Conservation (phyloP, 1,284 basidiomycete genomes). For the Melampsora occidentalis region DNA sequence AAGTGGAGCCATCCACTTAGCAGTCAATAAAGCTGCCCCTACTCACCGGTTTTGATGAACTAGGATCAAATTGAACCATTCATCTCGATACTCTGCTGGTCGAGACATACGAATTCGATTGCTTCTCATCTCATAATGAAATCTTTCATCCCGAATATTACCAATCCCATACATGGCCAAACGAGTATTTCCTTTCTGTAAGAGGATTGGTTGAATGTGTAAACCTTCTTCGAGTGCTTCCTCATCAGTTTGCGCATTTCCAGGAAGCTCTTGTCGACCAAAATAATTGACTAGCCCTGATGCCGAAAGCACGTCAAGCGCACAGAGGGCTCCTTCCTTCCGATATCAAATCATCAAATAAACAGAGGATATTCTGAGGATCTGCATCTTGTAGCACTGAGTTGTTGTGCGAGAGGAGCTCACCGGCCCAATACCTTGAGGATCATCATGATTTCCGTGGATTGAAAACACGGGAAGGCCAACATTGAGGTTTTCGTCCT, state of each 20-base stretch:
- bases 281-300: constrained; percentile 96
- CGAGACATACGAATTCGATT: constrained; percentile 94
- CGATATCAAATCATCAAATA: not conserved
- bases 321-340: constrained; percentile 92
- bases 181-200: constrained; percentile 80
- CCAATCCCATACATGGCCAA: constrained; percentile 92
- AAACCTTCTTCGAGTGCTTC: constrained; percentile 66
- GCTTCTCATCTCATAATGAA: constrained; percentile 90
- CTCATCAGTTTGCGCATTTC: constrained; percentile 61
- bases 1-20: not conserved
- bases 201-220: constrained; percentile 79
- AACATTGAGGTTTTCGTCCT: constrained; percentile 92
- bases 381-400: not conserved
- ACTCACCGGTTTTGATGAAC: constrained; percentile 91
- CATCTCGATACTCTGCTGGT: constrained; percentile 66
- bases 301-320: constrained; percentile 89
- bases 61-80: constrained; percentile 93
- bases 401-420: constrained; percentile 51
- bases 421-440: constrained; percentile 88
- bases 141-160: constrained; percentile 90
- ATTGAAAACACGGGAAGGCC: constrained; percentile 96
- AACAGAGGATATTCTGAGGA: not conserved
- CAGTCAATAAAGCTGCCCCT: not conserved
- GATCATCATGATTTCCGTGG: constrained; percentile 98
- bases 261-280: constrained; percentile 69